Percentiles rank a stretch among this genome's conserved stretches.
Evolutionary conservation across 139 green algal species (phyloP).

Genomic region (Chlorella vulgaris): DNA sequence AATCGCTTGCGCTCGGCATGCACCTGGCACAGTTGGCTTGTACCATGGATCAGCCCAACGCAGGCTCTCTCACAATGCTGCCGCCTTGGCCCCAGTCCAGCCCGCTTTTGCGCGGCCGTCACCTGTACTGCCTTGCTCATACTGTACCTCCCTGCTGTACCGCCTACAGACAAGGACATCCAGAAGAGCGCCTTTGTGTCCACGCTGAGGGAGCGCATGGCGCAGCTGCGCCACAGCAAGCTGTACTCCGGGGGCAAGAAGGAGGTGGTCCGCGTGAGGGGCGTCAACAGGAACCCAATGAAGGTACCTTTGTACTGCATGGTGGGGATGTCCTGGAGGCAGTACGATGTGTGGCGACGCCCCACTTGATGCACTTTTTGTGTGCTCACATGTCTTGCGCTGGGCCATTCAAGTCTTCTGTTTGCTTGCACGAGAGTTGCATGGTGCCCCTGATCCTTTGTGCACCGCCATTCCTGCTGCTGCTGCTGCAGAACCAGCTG

Average conservation of each 20-base stretch:
- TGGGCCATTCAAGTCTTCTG: too few species aligned
- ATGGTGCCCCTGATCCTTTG: too few species aligned
- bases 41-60: too few species aligned
- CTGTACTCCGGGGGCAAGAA: constrained; percentile 72
- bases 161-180: constrained; percentile 55
- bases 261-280: constrained; percentile 8
- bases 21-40: too few species aligned
- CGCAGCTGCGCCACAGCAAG: constrained; percentile 77
- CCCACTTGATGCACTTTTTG: too few species aligned
- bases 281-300: constrained; percentile 77
- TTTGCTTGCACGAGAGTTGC: too few species aligned
- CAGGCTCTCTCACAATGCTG: too few species aligned
- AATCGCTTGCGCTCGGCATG: neutral
- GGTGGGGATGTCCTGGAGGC: neutral
- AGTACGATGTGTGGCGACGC: too few species aligned
- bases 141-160: neutral
- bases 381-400: too few species aligned
- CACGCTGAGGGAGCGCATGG: constrained; percentile 74
- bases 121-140: neutral
- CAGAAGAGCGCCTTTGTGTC: constrained; percentile 72
- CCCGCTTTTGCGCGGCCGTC: too few species aligned
- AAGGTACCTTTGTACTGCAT: constrained; percentile 44
- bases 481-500: constrained; percentile 57
- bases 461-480: neutral
- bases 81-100: too few species aligned